Evolutionary conservation across 2,329 filamentous ascomycete species (phyloP).

Genomic region (Ophiostoma novo-ulmi): DNA sequence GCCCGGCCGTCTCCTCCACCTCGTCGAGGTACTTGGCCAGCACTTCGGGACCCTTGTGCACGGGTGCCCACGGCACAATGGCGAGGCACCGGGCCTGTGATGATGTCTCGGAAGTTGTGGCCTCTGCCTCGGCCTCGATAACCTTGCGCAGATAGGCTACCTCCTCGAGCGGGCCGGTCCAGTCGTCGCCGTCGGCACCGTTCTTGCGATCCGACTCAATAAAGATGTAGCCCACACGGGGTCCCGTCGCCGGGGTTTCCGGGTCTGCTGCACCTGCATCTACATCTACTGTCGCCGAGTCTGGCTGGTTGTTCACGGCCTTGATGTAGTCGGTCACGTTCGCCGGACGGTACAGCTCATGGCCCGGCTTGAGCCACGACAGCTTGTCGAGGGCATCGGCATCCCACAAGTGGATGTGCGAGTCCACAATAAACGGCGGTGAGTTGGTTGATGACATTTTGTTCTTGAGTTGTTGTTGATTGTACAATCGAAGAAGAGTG

Average conservation of each 20-base stretch:
- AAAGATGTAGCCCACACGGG: conserved; percentile 67
- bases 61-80: conserved; percentile 79
- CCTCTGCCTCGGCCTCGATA: conserved; percentile 51
- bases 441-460: conserved; percentile 23
- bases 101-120: conserved; percentile 33
- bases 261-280: conserved; percentile 34
- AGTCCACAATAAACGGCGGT: conserved; percentile 62
- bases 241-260: conserved; percentile 38
- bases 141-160: conserved; percentile 64
- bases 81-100: conserved; percentile 56
- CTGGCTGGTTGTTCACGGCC: conserved; percentile 23
- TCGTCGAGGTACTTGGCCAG: conserved; percentile 61
- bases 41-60: conserved; percentile 57
- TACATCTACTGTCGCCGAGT: conserved; percentile 25
- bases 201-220: conserved; percentile 75
- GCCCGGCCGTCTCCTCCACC: conserved; percentile 58
- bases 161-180: conserved; percentile 65
- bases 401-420: conserved; percentile 87
- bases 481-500: background rate
- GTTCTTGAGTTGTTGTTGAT: background rate
- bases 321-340: conserved; percentile 57
- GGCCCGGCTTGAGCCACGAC: conserved; percentile 60
- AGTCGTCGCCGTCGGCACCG: conserved; percentile 54
- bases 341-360: conserved; percentile 58
- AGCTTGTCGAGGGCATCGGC: conserved; percentile 60